These are phyloP conservation scores for Mesembryanthemum crystallinum DNA, from an alignment of 148 eudicot genomes.

Conservation along the genomic window DNA sequence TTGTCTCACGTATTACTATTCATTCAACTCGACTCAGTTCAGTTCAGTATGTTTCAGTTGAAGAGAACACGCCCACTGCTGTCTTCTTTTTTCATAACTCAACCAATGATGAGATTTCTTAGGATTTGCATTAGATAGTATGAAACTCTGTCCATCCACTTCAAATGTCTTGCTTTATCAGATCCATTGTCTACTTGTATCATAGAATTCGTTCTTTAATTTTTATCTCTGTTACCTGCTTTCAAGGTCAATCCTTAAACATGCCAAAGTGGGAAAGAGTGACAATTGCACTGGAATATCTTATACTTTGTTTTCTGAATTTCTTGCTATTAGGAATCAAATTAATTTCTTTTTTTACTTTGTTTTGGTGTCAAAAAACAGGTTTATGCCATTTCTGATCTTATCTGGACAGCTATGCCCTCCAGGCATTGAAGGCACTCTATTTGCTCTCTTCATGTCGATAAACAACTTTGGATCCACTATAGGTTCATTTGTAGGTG, in stretches of 20 bases:
- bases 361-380: constrained; percentile 34
- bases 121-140: no score
- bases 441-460: constrained; percentile 98
- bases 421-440: constrained; percentile 96
- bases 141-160: background rate
- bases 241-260: background rate
- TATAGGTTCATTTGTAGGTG: constrained; percentile 74
- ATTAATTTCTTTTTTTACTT: background rate
- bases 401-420: constrained; percentile 96
- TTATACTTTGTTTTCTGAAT: background rate
- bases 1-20: no score
- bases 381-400: constrained; percentile 97
- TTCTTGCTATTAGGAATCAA: background rate
- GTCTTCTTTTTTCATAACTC: no score
- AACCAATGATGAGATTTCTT: no score
- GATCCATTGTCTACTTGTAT: background rate
- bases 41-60: no score
- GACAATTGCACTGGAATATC: background rate
- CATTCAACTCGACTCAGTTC: no score
- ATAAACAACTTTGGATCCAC: constrained; percentile 86
- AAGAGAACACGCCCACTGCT: no score
- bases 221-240: background rate
- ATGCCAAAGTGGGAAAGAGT: background rate
- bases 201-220: background rate
- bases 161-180: background rate